Base-by-base conservation (phyloP, 1,139 yeast genomes). In the Blastobotrys indianensis region DNA sequence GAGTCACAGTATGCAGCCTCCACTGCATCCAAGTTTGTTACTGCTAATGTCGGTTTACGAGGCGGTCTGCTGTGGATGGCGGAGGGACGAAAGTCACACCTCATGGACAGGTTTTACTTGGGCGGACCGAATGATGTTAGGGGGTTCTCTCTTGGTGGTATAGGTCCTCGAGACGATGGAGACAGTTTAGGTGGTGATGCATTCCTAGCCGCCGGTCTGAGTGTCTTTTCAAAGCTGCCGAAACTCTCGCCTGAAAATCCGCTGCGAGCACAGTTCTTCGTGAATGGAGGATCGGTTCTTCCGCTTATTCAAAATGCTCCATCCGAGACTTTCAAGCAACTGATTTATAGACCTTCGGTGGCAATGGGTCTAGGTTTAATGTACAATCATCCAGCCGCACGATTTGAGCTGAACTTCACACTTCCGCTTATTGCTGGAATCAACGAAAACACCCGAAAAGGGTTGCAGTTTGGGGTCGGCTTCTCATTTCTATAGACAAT, bases 401-500 rank as follows among this genome's bases (percentile, higher is more conserved):
- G 97, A 52, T 85, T 92, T 59, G 98, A 92, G 65, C 75, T 92
- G 54, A 90, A 88, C 62, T 81, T 90, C 54, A 85, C 85, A 1
- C 64, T 90, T 33, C 98, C 98, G 0, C 57, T 92, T 32, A 69
- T 78, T 1, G 76, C 79, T 0, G 81, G 82, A 58, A 72, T 74
- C 11, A 69, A 77, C 33, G 98, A 92, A 59, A 73, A 75, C 28
- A 63, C 77, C 4, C 72, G 96, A 57, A 88, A 86, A 62, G 98
- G 98, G 0, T 64, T 92, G 33, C 97, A 92, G 63, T 90, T 88
- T 64, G 98, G 98, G 15, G 79, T 92, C 44, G 97, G 97, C 0
- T 67, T 87, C 41, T 81, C 92, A 16, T 88, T 87, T 64, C 71
- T 86, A 73, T 86, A 72, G 32, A 23, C 3, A 25, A 8, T 31